phyloP scores from a whole-genome alignment of 1,139 yeast species.

The Wickerhamiella infanticola region DNA sequence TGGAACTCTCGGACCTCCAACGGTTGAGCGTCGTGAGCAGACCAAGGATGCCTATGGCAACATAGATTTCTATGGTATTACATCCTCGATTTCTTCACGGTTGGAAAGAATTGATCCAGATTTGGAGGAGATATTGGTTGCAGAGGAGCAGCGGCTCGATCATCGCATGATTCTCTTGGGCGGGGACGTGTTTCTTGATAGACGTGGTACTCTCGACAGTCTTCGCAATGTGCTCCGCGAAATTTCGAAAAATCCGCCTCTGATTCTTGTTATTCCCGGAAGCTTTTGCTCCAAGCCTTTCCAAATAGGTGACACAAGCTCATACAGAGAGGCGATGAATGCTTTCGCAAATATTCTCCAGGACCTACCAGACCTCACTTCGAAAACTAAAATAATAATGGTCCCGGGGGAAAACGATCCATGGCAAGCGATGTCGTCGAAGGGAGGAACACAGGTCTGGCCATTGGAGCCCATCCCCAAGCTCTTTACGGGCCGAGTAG shows the following conservation, averaged over 20 bases:
- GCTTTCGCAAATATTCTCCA: slow-evolving; percentile 43
- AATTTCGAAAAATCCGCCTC: slow-evolving; percentile 36
- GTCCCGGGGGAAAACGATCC: slow-evolving; percentile 90
- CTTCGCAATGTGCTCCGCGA: slow-evolving; percentile 41
- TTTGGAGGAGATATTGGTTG: slow-evolving; percentile 38
- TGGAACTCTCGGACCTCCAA: slow-evolving; percentile 71
- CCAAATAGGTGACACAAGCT: slow-evolving; percentile 26
- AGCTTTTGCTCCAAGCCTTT: slow-evolving; percentile 60
- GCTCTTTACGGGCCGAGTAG: slow-evolving; percentile 51
- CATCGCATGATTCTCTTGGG: slow-evolving; percentile 61
- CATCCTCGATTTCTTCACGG: slow-evolving; percentile 23
- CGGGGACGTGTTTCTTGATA: slow-evolving; percentile 53
- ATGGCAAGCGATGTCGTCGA: slow-evolving; percentile 61
- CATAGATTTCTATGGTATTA: slow-evolving; percentile 65
- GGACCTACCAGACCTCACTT: slow-evolving; percentile 30
- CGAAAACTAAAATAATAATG: slow-evolving; percentile 32
- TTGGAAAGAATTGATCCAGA: slow-evolving; percentile 41
- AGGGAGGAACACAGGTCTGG: slow-evolving; percentile 46
- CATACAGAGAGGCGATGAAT: slow-evolving; percentile 62
- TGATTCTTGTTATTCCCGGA: slow-evolving; percentile 47
- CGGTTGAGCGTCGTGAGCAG: slow-evolving; percentile 57
- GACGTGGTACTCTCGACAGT: slow-evolving; percentile 40
- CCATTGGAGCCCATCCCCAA: slow-evolving; percentile 63
- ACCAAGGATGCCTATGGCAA: slow-evolving; percentile 62
- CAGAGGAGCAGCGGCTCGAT: slow-evolving; percentile 41